These are phyloP conservation scores for Punctularia strigosozonata DNA, from an alignment of 768 basidiomycete genomes.

Conservation along the genomic window DNA sequence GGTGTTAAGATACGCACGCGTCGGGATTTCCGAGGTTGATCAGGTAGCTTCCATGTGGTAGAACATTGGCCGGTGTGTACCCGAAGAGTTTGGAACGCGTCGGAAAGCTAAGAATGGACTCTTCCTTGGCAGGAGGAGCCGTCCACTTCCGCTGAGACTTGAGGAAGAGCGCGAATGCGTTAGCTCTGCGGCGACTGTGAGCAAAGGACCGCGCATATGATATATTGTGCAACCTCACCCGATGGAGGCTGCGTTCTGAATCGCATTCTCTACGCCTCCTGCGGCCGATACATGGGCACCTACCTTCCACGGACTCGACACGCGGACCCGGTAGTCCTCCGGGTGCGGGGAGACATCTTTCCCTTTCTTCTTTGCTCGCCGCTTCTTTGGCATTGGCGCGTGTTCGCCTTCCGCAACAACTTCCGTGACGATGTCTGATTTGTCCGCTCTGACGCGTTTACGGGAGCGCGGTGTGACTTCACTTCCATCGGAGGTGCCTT, in stretches of 20 bases:
- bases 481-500: too few species aligned
- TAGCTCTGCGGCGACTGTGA: constrained; percentile 37
- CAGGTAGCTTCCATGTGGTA: constrained; percentile 81
- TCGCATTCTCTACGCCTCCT: constrained; percentile 67
- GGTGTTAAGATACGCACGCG: constrained; percentile 27
- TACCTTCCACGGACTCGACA: constrained; percentile 45
- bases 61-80: constrained; percentile 48
- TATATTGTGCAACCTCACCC: constrained; percentile 31
- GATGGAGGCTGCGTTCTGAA: constrained; percentile 58
- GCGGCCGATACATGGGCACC: constrained; percentile 79
- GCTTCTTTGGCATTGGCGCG: background rate
- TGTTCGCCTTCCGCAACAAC: too few species aligned
- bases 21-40: constrained; percentile 80
- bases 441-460: too few species aligned
- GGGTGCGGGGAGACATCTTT: background rate
- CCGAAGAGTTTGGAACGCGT: constrained; percentile 44
- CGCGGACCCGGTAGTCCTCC: constrained; percentile 7
- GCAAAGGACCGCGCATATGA: background rate
- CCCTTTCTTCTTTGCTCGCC: background rate
- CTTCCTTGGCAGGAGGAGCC: constrained; percentile 42
- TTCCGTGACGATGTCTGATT: too few species aligned
- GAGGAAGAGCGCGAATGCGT: constrained; percentile 72
- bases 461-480: too few species aligned
- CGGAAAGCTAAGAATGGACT: constrained; percentile 48
- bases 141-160: constrained; percentile 81